These are phyloP conservation scores for Boletus sp. DNA, from an alignment of 768 basidiomycete species.

Conservation along the genomic window DNA sequence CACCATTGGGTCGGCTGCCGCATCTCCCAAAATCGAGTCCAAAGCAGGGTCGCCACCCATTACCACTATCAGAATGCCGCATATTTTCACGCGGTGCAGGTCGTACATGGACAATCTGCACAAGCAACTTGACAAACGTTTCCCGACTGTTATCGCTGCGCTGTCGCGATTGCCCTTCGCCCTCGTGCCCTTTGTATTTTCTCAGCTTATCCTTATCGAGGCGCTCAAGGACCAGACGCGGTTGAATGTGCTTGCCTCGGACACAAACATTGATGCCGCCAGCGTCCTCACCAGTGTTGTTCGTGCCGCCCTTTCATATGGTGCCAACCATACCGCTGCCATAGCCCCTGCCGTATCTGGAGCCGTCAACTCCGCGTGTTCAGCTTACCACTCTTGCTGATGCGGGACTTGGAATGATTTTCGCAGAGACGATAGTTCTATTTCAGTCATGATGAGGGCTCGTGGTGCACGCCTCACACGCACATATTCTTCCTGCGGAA, in stretches of 20 bases:
- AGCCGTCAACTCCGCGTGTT: constrained; percentile 86
- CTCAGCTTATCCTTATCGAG: constrained; percentile 92
- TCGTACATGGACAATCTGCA: background rate
- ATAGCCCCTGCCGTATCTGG: constrained; percentile 84
- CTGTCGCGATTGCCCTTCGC: constrained; percentile 71
- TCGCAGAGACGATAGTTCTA: constrained; percentile 70
- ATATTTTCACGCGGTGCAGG: background rate
- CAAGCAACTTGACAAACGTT: constrained; percentile 33
- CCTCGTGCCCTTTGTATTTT: constrained; percentile 88
- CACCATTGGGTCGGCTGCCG: background rate
- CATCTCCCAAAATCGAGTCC: background rate
- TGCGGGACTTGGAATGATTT: constrained; percentile 70
- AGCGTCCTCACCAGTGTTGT: constrained; percentile 84
- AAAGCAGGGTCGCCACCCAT: background rate
- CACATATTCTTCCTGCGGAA: no score
- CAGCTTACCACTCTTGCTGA: constrained; percentile 70
- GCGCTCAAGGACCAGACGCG: constrained; percentile 79
- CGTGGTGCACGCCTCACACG: background rate
- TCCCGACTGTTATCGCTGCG: constrained; percentile 70
- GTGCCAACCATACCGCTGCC: constrained; percentile 50
- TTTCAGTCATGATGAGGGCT: constrained; percentile 20
- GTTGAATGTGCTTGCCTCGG: constrained; percentile 81
- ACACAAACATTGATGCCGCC: constrained; percentile 89
- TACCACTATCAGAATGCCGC: background rate
- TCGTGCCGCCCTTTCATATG: constrained; percentile 37